Evolutionary conservation across 495 filamentous ascomycete species (phyloP).

Genomic region (Neurospora africana): DNA sequence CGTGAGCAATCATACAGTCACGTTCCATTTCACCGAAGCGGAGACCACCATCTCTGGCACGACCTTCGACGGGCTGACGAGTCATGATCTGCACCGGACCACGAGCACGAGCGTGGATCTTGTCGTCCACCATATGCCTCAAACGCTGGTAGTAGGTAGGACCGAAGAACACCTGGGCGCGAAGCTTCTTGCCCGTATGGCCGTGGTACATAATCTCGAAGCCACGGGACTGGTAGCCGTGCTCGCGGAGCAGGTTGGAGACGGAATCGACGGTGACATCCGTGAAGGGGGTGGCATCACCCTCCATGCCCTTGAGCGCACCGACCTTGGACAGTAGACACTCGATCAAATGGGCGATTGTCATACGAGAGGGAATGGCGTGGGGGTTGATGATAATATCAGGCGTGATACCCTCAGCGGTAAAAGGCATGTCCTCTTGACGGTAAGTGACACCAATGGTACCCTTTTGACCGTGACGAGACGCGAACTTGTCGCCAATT

Average conservation of each 20-base stretch:
- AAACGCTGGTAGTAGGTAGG: slow-evolving; percentile 99
- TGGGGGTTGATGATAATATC: slow-evolving; percentile 99
- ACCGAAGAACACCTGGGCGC: slow-evolving; percentile 90
- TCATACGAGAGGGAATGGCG: slow-evolving; percentile 99
- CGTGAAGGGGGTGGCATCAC: slow-evolving; percentile 96
- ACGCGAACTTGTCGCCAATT: slow-evolving; percentile 98
- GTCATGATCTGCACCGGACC: slow-evolving; percentile 97
- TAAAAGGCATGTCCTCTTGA: slow-evolving; percentile 98
- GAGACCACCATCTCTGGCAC: slow-evolving; percentile 93
- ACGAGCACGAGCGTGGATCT: slow-evolving; percentile 94
- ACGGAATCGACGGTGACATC: slow-evolving; percentile 93
- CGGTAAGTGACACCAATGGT: slow-evolving; percentile 97
- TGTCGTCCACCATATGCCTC: slow-evolving; percentile 99
- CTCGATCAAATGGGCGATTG: slow-evolving; percentile 98
- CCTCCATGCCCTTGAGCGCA: slow-evolving; percentile 79
- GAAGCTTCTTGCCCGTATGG: slow-evolving; percentile 86
- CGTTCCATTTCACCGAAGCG: slow-evolving; percentile 99
- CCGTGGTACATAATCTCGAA: slow-evolving; percentile 99
- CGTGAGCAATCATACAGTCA: slow-evolving; percentile 99
- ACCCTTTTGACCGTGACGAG: slow-evolving; percentile 97
- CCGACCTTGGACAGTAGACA: slow-evolving; percentile 94
- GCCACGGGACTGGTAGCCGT: slow-evolving; percentile 91
- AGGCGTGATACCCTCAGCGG: slow-evolving; percentile 76
- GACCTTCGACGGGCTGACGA: slow-evolving; percentile 94
- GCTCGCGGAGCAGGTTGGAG: slow-evolving; percentile 77